phyloP scores from a whole-genome alignment of 2,329 filamentous ascomycete species.

The Coniella lustricola region DNA sequence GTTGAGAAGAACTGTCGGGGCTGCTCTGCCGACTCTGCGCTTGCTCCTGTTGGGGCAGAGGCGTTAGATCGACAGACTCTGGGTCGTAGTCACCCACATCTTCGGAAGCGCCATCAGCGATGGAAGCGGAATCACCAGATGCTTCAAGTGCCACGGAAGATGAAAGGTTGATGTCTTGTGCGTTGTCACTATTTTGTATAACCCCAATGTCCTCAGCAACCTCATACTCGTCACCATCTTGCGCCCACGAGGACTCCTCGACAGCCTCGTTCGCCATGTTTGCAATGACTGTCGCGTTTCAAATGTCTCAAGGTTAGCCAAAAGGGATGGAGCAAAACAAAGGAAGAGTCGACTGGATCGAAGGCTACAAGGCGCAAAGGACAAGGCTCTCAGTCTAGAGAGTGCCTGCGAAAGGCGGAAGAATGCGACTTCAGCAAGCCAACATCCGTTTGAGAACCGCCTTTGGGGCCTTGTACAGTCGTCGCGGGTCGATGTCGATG shows the following conservation, averaged over 20 bases:
- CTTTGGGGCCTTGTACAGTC: background rate
- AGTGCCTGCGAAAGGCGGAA: background rate
- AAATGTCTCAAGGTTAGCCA: background rate
- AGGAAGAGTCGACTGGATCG: background rate
- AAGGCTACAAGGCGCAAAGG: no score
- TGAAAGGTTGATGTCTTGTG: constrained; percentile 34
- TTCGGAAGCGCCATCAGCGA: constrained; percentile 37
- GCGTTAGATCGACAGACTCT: constrained; percentile 41
- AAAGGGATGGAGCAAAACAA: background rate
- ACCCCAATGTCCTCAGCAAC: constrained; percentile 33
- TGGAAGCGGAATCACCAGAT: constrained; percentile 39
- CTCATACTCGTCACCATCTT: constrained; percentile 48
- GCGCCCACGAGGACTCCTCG: constrained; percentile 39
- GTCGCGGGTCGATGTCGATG: background rate
- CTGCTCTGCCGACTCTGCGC: constrained; percentile 5
- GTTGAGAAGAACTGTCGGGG: constrained; percentile 27
- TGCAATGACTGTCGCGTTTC: constrained; percentile 3
- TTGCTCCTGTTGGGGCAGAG: constrained; percentile 10
- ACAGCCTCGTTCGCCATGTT: constrained; percentile 13
- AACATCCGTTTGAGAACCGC: no score
- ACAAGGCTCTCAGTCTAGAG: background rate
- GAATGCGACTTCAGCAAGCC: no score
- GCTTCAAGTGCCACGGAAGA: constrained; percentile 39
- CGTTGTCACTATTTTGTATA: constrained; percentile 38
- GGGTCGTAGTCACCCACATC: constrained; percentile 53